Conservation (phyloP, 768 basidiomycete species). For the Galerina marginata region DNA sequence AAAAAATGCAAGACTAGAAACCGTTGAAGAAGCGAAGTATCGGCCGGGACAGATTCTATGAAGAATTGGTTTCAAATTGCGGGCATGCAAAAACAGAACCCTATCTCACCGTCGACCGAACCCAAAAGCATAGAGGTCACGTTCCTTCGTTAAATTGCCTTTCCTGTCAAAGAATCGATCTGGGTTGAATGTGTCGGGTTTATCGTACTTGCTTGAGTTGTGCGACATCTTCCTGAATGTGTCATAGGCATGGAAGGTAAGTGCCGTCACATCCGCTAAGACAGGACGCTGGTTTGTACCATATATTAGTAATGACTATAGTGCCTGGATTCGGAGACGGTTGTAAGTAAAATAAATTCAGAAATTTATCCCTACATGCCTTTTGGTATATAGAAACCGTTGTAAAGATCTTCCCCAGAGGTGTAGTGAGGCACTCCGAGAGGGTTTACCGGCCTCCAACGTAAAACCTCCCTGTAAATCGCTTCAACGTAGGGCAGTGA, state of each 20-base stretch:
- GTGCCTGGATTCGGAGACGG: conserved; percentile 11
- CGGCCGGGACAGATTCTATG: conserved; percentile 17
- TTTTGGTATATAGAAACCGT: conserved; percentile 23
- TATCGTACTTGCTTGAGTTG: conserved; percentile 24
- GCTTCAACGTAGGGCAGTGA: conserved; percentile 30
- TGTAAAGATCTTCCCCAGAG: conserved; percentile 30
- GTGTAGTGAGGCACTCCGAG: conserved; percentile 27
- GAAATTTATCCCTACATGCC: conserved; percentile 1
- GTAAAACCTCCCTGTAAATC: conserved; percentile 19
- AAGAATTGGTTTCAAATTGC: not conserved
- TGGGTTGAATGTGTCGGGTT: conserved; percentile 30
- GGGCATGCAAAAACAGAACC: not conserved
- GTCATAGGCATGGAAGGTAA: not conserved
- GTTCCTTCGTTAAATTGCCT: conserved; percentile 14
- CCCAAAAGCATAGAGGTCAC: conserved; percentile 20
- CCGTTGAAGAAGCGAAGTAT: conserved; percentile 4
- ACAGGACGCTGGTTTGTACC: conserved; percentile 8
- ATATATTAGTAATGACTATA: conserved; percentile 19
- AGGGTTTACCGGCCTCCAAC: conserved; percentile 22
- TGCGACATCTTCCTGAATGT: conserved; percentile 25
- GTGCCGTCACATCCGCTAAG: not conserved
- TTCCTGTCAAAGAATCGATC: conserved; percentile 27
- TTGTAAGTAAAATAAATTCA: not conserved
- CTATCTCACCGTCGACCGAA: conserved; percentile 22
- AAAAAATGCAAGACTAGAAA: not conserved